phyloP scores from a whole-genome alignment of 345 rosid species.

The Ceriops decandra region DNA sequence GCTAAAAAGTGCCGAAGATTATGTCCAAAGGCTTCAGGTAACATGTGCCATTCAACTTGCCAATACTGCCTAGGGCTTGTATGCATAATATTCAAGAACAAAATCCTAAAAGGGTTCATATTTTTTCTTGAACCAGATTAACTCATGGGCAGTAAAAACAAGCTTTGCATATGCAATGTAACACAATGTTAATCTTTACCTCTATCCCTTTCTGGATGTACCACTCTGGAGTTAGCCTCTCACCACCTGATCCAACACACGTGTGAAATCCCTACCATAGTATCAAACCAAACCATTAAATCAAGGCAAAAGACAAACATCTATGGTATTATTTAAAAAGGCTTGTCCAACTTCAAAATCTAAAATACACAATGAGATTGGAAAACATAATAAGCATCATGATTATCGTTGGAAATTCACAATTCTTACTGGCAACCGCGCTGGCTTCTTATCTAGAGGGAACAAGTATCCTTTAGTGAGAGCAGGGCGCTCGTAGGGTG shows the following conservation, averaged over 20 bases:
- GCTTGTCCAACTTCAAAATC: too few species aligned
- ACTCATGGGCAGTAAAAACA: too few species aligned
- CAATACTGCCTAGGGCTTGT: too few species aligned
- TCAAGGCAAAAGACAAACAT: conserved; percentile 11
- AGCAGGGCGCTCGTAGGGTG: conserved; percentile 97
- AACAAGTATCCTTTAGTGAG: conserved; percentile 91
- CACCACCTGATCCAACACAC: conserved; percentile 96
- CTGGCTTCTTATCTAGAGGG: conserved; percentile 87
- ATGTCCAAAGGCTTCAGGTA: neutral
- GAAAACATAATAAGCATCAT: neutral
- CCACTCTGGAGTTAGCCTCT: conserved; percentile 93
- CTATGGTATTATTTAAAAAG: too few species aligned
- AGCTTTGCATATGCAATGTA: neutral
- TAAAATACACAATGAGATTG: too few species aligned
- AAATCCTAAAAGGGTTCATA: too few species aligned
- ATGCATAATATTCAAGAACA: too few species aligned
- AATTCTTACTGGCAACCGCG: conserved; percentile 78
- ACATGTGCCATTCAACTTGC: too few species aligned
- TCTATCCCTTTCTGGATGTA: conserved; percentile 95
- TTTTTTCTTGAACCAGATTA: too few species aligned
- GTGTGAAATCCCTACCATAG: conserved; percentile 81
- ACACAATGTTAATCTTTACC: conserved; percentile 25
- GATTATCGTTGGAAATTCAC: neutral
- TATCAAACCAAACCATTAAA: conserved; percentile 14
- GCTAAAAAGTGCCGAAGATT: neutral